Percentiles rank a stretch among this genome's conserved stretches.
Conservation (phyloP, 441 rosid genomes). For the Gossypium schwendimanii region DNA sequence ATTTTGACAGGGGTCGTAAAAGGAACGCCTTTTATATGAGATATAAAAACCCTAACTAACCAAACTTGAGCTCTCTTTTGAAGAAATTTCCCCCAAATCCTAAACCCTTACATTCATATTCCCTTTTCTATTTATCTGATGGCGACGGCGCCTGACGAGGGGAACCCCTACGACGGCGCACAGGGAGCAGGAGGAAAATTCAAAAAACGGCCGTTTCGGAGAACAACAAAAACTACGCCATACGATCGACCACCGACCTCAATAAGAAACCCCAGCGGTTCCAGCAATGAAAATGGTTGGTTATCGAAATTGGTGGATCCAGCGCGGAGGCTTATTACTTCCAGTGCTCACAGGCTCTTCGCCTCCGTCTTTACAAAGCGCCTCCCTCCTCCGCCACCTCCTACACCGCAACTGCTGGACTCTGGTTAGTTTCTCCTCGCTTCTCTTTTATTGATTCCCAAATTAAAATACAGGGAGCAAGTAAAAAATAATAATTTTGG, state of each 20-base stretch:
- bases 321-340: constrained; percentile 66
- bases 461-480: background rate
- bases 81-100: constrained; percentile 17
- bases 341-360: constrained; percentile 68
- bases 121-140: constrained; percentile 23
- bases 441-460: background rate
- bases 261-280: constrained; percentile 33
- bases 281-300: constrained; percentile 47
- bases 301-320: constrained; percentile 85
- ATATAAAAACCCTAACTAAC: constrained; percentile 36
- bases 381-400: constrained; percentile 45
- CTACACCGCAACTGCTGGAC: constrained; percentile 36
- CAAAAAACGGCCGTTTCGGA: constrained; percentile 48
- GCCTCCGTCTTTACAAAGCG: constrained; percentile 71
- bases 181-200: constrained; percentile 74
- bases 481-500: background rate
- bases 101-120: constrained; percentile 28
- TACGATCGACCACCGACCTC: constrained; percentile 64
- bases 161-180: constrained; percentile 36
- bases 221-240: constrained; percentile 48
- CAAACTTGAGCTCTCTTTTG: background rate
- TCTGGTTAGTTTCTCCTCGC: constrained; percentile 31
- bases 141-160: constrained; percentile 68
- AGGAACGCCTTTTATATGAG: no score
- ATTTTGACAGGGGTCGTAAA: no score